Conservation (phyloP, 2,329 filamentous ascomycete genomes). For the Aaosphaeria arxii region DNA sequence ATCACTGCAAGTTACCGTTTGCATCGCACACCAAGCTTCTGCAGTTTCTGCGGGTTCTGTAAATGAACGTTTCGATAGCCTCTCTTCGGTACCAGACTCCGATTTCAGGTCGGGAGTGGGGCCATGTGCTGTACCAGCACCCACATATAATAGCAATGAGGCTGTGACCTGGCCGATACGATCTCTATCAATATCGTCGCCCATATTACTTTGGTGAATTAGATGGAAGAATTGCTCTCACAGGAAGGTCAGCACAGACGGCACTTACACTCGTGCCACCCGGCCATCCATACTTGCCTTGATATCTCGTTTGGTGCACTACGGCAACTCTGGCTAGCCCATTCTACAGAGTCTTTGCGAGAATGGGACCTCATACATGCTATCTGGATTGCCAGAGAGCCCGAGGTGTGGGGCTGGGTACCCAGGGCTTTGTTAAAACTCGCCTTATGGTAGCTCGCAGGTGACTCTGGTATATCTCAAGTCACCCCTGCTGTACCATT, state of each 20-base stretch:
- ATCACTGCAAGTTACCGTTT: neutral
- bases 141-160: constrained; percentile 2
- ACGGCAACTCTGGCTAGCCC: constrained; percentile 18
- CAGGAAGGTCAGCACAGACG: constrained; percentile 18
- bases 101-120: constrained; percentile 3
- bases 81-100: neutral
- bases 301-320: constrained; percentile 5
- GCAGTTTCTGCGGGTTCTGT: neutral
- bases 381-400: constrained; percentile 8
- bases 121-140: constrained; percentile 1
- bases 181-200: constrained; percentile 13
- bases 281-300: constrained; percentile 11
- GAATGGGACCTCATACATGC: constrained; percentile 13
- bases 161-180: constrained; percentile 1
- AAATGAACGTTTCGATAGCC: constrained; percentile 1
- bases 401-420: constrained; percentile 22
- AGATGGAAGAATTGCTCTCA: constrained; percentile 12
- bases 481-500: constrained; percentile 17
- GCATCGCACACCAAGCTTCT: neutral
- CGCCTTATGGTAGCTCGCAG: constrained; percentile 13
- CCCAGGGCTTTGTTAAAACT: constrained; percentile 22
- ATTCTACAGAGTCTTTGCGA: constrained; percentile 10
- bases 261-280: constrained; percentile 19
- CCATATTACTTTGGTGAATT: constrained; percentile 18
- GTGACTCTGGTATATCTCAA: constrained; percentile 9